These are phyloP conservation scores for Sarcomyxa edulis DNA, from an alignment of 768 basidiomycete species.

Conservation along the genomic window DNA sequence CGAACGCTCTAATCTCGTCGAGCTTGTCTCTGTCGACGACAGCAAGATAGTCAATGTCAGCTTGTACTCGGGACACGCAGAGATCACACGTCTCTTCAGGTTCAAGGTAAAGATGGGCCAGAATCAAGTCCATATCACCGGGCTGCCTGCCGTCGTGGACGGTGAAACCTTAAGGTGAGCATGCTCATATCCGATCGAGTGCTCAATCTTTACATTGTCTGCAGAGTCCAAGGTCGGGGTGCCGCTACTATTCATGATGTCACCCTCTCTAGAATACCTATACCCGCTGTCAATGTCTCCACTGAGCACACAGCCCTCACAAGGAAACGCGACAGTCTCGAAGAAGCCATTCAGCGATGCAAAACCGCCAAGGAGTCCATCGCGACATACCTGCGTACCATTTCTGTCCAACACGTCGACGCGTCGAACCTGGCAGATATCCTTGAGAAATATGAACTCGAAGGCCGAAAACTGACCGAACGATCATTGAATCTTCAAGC, in stretches of 20 bases:
- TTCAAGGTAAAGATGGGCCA: constrained; percentile 24
- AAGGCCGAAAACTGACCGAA: constrained; percentile 20
- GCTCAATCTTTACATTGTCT: not conserved
- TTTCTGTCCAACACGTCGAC: constrained; percentile 19
- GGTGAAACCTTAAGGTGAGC: constrained; percentile 24
- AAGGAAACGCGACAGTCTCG: constrained; percentile 9
- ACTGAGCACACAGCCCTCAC: constrained; percentile 15
- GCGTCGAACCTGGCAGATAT: constrained; percentile 12
- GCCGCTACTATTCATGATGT: constrained; percentile 31
- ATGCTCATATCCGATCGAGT: not conserved
- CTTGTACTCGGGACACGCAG: constrained; percentile 29
- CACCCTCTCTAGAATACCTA: constrained; percentile 14
- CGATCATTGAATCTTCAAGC: constrained; percentile 15
- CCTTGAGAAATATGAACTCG: constrained; percentile 16
- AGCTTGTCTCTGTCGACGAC: constrained; percentile 17
- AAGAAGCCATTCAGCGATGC: constrained; percentile 18
- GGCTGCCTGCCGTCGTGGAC: constrained; percentile 24
- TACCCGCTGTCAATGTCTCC: constrained; percentile 14
- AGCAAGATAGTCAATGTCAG: constrained; percentile 29
- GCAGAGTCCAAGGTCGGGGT: constrained; percentile 30
- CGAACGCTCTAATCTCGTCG: constrained; percentile 13
- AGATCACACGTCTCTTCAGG: constrained; percentile 28
- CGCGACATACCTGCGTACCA: constrained; percentile 19
- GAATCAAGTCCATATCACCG: constrained; percentile 26
- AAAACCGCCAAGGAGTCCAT: constrained; percentile 17